Evolutionary conservation across 2,329 filamentous ascomycete species (phyloP), one percentile per base, ranked within the genome.

Genomic region (Dothiorella sarmentorum): DNA sequence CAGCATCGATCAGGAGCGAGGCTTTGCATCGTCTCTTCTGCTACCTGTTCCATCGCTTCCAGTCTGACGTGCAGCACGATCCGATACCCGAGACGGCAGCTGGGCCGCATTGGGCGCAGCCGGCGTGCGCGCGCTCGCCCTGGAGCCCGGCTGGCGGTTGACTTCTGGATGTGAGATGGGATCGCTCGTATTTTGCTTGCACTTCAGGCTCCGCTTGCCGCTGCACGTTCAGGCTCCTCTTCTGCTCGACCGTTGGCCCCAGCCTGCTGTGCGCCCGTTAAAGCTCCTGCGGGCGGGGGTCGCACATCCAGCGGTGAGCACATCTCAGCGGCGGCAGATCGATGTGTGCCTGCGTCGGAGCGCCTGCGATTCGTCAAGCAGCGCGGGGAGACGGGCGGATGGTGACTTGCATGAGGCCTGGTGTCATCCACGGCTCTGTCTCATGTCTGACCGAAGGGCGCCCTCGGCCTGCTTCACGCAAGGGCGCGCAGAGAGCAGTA

Each of bases 391-490:
- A 42, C 47, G 45, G 57, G 57, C 57, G 42, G 27, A 26, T 22
- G 40, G 43, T 57, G 55, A 44, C 43, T 33, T 57, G 55, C 55
- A 57, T 57, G 55, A 57, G 40, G 37, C 22, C 43, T 47, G 52
- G 44, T 49, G 56, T 58, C 56, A 58, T 49, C 44, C 43, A 49
- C 56, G 26, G 37, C 57, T 17, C 29, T 59, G 57, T 59, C 49
- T 59, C 57, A 59, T 53, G 47, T 59, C 57, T 57, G 55, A 59
- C 57, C 45, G 38, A 52, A 59, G 57, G 57, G 57, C 57, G 38
- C 43, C 26, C 24, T 18, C 24, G 15, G 27, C 43, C 49, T 40
- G 49, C 49, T 24, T 44, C 22, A 51, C 42, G 56, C 56, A 58
- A 58, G 56, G 56, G 56, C 52, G 52, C 17, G 26, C 37, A 17